phyloP scores from a whole-genome alignment of 1,284 basidiomycete species.

The Boletellus deceptivus region DNA sequence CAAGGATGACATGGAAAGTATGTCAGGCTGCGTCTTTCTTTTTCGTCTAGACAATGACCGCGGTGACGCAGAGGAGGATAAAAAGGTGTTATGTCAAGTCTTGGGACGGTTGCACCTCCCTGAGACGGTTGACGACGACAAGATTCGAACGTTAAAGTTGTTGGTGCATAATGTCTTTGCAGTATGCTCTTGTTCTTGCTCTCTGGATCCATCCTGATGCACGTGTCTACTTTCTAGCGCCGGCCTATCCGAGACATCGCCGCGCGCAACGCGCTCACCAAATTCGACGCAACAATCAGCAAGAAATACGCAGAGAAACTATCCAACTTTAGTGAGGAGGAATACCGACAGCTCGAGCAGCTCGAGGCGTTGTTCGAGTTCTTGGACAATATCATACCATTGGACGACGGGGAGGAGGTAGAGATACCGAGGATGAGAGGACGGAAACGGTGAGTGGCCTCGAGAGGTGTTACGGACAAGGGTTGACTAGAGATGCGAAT shows the following conservation, averaged over 20 bases:
- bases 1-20: constrained; percentile 45
- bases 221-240: constrained; percentile 40
- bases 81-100: constrained; percentile 79
- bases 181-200: constrained; percentile 40
- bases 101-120: constrained; percentile 79
- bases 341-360: constrained; percentile 57
- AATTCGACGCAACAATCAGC: constrained; percentile 65
- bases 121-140: constrained; percentile 64
- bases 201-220: background rate
- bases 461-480: background rate
- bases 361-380: constrained; percentile 65
- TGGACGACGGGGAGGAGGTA: constrained; percentile 53
- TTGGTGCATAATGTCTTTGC: constrained; percentile 59
- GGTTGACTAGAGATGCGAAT: background rate
- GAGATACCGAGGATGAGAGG: constrained; percentile 42
- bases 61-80: constrained; percentile 60
- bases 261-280: constrained; percentile 74
- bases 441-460: constrained; percentile 41
- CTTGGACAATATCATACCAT: constrained; percentile 58
- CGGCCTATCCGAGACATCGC: constrained; percentile 73
- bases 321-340: constrained; percentile 70
- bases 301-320: constrained; percentile 76
- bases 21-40: constrained; percentile 8
- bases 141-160: constrained; percentile 63
- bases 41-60: background rate